Percentiles rank a stretch among this genome's conserved stretches.
Conservation (phyloP, 1,284 basidiomycete species). For the Cutaneotrichosporon sp. region DNA sequence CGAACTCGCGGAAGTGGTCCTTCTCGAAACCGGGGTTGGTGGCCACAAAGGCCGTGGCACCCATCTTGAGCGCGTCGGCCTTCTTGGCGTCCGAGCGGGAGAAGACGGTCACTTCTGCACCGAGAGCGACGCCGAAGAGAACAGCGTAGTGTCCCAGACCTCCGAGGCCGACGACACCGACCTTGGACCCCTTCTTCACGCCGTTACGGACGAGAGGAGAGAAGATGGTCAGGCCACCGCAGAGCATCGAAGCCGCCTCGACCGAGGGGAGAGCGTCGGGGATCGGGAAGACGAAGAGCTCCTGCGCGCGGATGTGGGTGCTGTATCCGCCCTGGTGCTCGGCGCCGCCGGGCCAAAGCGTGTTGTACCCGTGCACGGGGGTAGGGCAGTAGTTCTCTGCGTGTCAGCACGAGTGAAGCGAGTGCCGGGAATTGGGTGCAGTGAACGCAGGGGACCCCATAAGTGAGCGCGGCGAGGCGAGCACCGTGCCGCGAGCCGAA, state of each 20-base stretch:
- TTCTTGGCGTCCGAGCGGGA: conserved; percentile 65
- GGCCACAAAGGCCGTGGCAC: conserved; percentile 59
- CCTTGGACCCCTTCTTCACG: conserved; percentile 64
- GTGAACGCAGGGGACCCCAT: too few species aligned
- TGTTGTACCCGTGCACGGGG: conserved; percentile 53
- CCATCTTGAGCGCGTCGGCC: conserved; percentile 65
- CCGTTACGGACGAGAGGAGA: conserved; percentile 65
- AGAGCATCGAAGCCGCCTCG: conserved; percentile 59
- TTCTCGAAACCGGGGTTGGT: conserved; percentile 57
- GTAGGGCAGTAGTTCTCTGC: conserved; percentile 54
- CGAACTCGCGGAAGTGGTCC: conserved; percentile 56
- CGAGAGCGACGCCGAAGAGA: conserved; percentile 62
- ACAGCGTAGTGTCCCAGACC: conserved; percentile 63
- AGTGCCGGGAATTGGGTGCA: too few species aligned
- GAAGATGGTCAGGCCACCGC: conserved; percentile 67
- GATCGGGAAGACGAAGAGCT: conserved; percentile 69
- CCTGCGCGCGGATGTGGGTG: conserved; percentile 64
- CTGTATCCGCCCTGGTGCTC: conserved; percentile 62
- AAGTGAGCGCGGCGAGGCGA: too few species aligned
- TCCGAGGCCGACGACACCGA: conserved; percentile 67
- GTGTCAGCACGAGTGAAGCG: background rate
- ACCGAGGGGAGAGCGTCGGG: conserved; percentile 62
- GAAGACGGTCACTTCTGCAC: conserved; percentile 65
- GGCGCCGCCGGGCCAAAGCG: conserved; percentile 58
- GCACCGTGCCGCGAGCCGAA: too few species aligned